Percentiles rank a stretch among this genome's conserved stretches.
These are phyloP conservation scores for Aphanomyces euteiches DNA, from an alignment of 352 stramenopile species.

Conservation along the genomic window DNA sequence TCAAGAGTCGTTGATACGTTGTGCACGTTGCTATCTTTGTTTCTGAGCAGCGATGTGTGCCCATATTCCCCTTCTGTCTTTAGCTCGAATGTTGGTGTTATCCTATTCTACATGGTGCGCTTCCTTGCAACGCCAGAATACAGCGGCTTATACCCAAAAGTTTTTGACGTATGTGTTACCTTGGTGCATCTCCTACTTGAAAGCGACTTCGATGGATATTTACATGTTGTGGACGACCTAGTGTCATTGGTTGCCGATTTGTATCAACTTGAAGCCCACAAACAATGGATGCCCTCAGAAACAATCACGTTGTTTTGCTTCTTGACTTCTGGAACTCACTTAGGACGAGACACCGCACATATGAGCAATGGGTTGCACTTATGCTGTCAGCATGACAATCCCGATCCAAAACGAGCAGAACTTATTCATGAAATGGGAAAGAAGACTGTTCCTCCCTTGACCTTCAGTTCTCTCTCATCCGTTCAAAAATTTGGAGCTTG, in stretches of 20 bases:
- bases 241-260: constrained; percentile 53
- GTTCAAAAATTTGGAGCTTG: not conserved
- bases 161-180: constrained; percentile 47
- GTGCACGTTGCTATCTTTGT: constrained; percentile 50
- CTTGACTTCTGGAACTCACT: constrained; percentile 31
- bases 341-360: constrained; percentile 8
- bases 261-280: constrained; percentile 43
- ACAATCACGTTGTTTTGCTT: constrained; percentile 36
- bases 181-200: constrained; percentile 54
- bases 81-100: constrained; percentile 47
- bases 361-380: constrained; percentile 6
- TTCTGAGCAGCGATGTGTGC: constrained; percentile 47
- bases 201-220: constrained; percentile 52
- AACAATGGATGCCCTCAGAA: not conserved
- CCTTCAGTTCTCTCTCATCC: not conserved
- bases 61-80: constrained; percentile 63
- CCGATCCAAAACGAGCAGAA: constrained; percentile 6
- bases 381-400: constrained; percentile 10
- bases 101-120: constrained; percentile 71
- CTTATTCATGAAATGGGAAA: constrained; percentile 17
- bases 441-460: constrained; percentile 18
- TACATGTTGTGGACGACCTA: constrained; percentile 64
- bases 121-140: constrained; percentile 55
- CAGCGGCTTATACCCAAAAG: constrained; percentile 40
- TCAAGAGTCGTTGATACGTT: constrained; percentile 46